Evolutionary conservation across 495 filamentous ascomycete species (phyloP), one percentile per base, ranked within the genome.

Genomic region (Thermochaetoides thermophila): DNA sequence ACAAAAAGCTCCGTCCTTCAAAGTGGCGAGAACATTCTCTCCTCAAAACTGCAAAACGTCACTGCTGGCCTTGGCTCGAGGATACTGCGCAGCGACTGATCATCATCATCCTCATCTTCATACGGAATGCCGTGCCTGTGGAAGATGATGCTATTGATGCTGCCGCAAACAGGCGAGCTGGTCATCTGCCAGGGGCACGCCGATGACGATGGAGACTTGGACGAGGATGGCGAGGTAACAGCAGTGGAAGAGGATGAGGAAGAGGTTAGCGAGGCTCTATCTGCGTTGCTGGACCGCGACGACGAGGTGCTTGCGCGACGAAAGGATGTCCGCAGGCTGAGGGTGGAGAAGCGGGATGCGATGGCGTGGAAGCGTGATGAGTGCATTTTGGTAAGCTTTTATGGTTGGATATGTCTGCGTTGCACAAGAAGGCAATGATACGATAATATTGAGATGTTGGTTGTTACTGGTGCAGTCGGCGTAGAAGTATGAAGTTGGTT

Each of bases 31-130:
- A 52, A 49, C 60, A 69, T 68, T 29, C 64, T 49, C 52, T 68
- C 68, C 49, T 67, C 68, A 23, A 70, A 46, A 17, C 68, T 63
- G 39, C 61, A 66, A 53, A 68, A 70, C 49, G 63, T 65, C 13
- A 63, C 60, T 27, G 67, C 57, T 26, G 68, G 68, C 32, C 66
- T 44, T 16, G 68, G 68, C 50, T 72, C 68, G 15, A 72, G 56
- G 23, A 72, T 55, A 46, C n/a, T n/a, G n/a, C 54, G 56, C 15
- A 26, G 25, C 5, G 37, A 17, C 2, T 66, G 46, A 35, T 68
- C 66, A 38, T 56, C 54, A 42, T 59, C 59, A 47, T 72, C 66
- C 33, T 60, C 60, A 32, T 61, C 58, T 19, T 64, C 36, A 43
- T 63, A 55, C 17, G 55, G 35, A 42, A 63, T 58, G 11, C 55